Conservation (phyloP, 805 yeast species). For the Pichia phayaonensis region DNA sequence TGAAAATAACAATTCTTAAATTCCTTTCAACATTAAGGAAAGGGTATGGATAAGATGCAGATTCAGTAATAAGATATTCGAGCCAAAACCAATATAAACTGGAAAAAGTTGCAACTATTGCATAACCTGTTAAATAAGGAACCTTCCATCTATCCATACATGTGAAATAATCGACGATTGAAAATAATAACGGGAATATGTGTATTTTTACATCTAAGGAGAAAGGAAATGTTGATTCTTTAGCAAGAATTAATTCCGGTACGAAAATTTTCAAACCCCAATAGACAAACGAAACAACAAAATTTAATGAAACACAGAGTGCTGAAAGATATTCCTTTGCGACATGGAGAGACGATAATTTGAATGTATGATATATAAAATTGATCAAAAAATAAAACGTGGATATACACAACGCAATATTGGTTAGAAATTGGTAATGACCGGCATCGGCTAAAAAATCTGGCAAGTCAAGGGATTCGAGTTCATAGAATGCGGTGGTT, state of each 20-base stretch:
- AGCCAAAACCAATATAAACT: conserved; percentile 47
- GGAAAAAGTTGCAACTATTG: conserved; percentile 33
- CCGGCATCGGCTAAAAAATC: conserved; percentile 48
- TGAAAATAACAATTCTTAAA: conserved; percentile 41
- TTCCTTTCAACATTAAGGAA: conserved; percentile 48
- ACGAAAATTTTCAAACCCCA: conserved; percentile 61
- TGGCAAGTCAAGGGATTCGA: conserved; percentile 35
- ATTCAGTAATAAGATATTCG: conserved; percentile 40
- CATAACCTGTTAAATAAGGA: conserved; percentile 31
- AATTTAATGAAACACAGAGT: conserved; percentile 48
- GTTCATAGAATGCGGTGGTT: conserved; percentile 8
- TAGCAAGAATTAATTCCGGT: conserved; percentile 38
- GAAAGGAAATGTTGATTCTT: conserved; percentile 35
- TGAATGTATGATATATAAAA: conserved; percentile 31
- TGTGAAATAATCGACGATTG: conserved; percentile 46
- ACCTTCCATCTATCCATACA: conserved; percentile 41
- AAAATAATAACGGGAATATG: conserved; percentile 46
- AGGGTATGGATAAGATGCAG: conserved; percentile 51
- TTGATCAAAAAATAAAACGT: conserved; percentile 36
- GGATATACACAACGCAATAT: conserved; percentile 46
- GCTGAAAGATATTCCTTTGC: conserved; percentile 42
- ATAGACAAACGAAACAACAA: conserved; percentile 54
- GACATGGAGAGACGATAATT: conserved; percentile 3
- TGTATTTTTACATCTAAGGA: conserved; percentile 52
- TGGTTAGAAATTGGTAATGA: conserved; percentile 66